Conservation (phyloP, 1,284 basidiomycete species). For the Pseudozyma thailandica region DNA sequence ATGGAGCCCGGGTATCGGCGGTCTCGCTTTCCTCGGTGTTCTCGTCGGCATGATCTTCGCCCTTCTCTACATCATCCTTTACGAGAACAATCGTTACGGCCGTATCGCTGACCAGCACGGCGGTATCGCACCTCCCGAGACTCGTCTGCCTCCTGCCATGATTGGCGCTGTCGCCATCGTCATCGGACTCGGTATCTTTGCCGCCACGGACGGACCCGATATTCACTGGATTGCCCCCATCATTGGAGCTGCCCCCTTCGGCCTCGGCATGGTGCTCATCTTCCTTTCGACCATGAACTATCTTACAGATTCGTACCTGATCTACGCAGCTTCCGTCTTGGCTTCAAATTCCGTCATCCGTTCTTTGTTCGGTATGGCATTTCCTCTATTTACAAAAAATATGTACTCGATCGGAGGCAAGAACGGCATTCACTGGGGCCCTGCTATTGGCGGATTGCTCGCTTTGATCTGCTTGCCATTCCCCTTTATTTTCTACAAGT, state of each 20-base stretch:
- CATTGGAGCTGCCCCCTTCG: conserved; percentile 46
- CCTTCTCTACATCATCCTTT: conserved; percentile 54
- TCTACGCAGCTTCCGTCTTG: conserved; percentile 71
- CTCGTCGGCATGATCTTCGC: conserved; percentile 65
- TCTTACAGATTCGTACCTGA: conserved; percentile 72
- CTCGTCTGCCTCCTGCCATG: conserved; percentile 56
- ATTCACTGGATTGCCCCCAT: conserved; percentile 67
- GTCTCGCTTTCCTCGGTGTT: conserved; percentile 67
- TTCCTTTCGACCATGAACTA: conserved; percentile 71
- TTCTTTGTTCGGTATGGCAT: conserved; percentile 74
- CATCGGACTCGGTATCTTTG: conserved; percentile 69
- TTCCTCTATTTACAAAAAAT: conserved; percentile 71
- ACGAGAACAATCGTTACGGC: conserved; percentile 58
- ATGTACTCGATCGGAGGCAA: conserved; percentile 70
- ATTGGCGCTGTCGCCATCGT: conserved; percentile 68
- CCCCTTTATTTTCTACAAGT: conserved; percentile 72
- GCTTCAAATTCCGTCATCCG: conserved; percentile 78
- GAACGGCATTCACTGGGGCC: conserved; percentile 80
- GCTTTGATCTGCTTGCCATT: conserved; percentile 77
- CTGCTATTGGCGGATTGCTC: conserved; percentile 78
- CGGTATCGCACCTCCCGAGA: conserved; percentile 63
- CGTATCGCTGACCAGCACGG: conserved; percentile 38
- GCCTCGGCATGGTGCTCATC: conserved; percentile 72
- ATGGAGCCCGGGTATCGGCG: conserved; percentile 60
- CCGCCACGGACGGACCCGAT: conserved; percentile 55